Base-by-base conservation (phyloP, 2,329 filamentous ascomycete species). In the Venturia carpophila region DNA sequence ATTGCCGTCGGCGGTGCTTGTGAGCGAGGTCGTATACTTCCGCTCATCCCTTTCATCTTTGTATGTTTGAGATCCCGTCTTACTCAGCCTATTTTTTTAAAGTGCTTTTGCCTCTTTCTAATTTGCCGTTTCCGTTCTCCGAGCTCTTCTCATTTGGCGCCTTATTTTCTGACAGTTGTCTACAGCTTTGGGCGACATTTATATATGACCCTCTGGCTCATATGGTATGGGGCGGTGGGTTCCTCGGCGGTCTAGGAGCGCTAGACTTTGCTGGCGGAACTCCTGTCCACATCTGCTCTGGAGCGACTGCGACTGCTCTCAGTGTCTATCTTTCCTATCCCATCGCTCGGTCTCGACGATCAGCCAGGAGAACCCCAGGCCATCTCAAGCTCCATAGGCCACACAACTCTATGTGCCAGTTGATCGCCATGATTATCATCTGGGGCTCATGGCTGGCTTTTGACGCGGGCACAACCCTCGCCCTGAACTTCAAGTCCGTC, bases 201-300 rank as follows among this genome's bases (percentile, higher is more conserved):
- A 89, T 96, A 73, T 96, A 96, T 76, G 91, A 96, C 71, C 90
- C 91, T 1, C 91, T 96, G 73, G 92, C 92, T 56, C 96, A 91
- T 82, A 96, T 92, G 92, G 95, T 90, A 7, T 96, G 92, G 92
- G 96, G 96, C 74, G 79, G 80, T 41, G 92, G 92, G 24, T 96
- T 92, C 91, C 86, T 87, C 13, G 89, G 83, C 76, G 81, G 84
- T 69, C 83, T 94, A 77, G 91, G 91, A 60, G 90, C 89, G 37
- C 83, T 95, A 52, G 92, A 96, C 76, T 96, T 94, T 72, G 92
- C 92, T 27, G 91, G 92, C 68, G 92, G 92, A 71, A 95, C 91
- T 1, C 91, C 92, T 0, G 92, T 96, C 64, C 92, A 96, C 74
- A 94, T 96, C 70, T 81, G 90, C 1, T 93, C 90, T 2, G 92